Evolutionary conservation across 495 filamentous ascomycete genomes (phyloP), one percentile per base, ranked within the genome.

Genomic region (Podospora comata): DNA sequence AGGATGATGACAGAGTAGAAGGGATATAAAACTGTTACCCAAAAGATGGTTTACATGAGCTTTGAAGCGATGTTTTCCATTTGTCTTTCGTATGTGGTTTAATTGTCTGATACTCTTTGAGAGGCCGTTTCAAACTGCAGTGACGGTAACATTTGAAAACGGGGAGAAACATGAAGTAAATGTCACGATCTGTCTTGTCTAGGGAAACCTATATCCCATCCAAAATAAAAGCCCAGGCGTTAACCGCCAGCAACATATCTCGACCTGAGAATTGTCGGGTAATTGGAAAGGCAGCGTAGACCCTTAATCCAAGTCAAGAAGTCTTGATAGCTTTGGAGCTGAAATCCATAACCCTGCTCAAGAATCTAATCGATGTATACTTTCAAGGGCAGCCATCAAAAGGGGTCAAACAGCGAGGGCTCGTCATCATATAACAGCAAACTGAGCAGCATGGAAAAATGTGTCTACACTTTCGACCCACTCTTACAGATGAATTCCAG

Each of bases 401-500:
- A 11, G 39, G 39, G 4, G 30, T 32, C 30, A 0, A 48, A 48
- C 39, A 48, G 15, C 15, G 2, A 48, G 7, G 6, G 11, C 11
- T 39, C 56, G n/a, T 5, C 3, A 26, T 58, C 23, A 4, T 2
- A 5, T 28, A 4, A 18, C 20, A 61, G 20, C 23, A 18, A 26
- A 32, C 30, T 32, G 30, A 32, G 30, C 30, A 61, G 30, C 59
- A 28, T 28, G 26, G 9, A 48, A 9, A 73, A 68, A 83, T 83
- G 81, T 84, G 78, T 82, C 82, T 71, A 79, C 75, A 34, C 78
- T 75, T 83, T 83, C 91, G 91, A 94, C 87, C 91, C 87, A 87
- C 91, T 86, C 86, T 85, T 85, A 93, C 91, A 93, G 77, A 82
- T 84, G 74, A 81, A 85, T 88, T 90, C 91, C 85, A 92, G 88